These are phyloP conservation scores for Trametes maxima DNA, from an alignment of 768 basidiomycete genomes.

Conservation along the genomic window DNA sequence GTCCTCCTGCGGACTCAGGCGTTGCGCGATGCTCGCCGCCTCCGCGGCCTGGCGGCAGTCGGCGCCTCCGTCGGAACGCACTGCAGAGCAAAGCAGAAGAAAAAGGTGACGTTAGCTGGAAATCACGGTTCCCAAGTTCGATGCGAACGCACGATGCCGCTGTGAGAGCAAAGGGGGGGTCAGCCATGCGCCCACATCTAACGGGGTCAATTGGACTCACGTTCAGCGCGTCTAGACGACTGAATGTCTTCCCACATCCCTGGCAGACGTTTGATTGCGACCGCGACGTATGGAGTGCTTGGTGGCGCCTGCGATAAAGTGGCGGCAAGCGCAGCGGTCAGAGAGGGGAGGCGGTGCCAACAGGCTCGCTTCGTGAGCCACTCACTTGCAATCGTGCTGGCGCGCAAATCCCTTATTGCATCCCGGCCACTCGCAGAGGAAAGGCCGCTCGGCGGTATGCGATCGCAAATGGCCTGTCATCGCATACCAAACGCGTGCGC, in stretches of 20 bases:
- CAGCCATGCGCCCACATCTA: conserved; percentile 31
- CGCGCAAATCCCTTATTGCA: conserved; percentile 95
- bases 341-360: conserved; percentile 3
- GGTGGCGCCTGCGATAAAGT: conserved; percentile 66
- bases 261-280: conserved; percentile 84
- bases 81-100: conserved; percentile 40
- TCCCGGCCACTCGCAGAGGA: conserved; percentile 90
- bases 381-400: conserved; percentile 96
- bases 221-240: conserved; percentile 90
- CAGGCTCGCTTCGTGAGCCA: conserved; percentile 25
- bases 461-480: conserved; percentile 84
- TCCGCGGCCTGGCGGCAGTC: conserved; percentile 57
- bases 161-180: conserved; percentile 36
- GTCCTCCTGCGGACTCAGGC: conserved; percentile 31
- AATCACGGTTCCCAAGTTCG: conserved; percentile 14
- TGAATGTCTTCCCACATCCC: conserved; percentile 94
- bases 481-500: conserved; percentile 6
- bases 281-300: conserved; percentile 84
- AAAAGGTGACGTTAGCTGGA: conserved; percentile 25
- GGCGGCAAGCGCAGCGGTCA: conserved; percentile 7
- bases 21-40: conserved; percentile 30
- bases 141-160: conserved; percentile 69
- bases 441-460: conserved; percentile 94
- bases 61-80: conserved; percentile 83
- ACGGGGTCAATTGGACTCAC: conserved; percentile 53